Base-by-base conservation (phyloP, 805 yeast genomes). In the Starmerella ratchasimensis region DNA sequence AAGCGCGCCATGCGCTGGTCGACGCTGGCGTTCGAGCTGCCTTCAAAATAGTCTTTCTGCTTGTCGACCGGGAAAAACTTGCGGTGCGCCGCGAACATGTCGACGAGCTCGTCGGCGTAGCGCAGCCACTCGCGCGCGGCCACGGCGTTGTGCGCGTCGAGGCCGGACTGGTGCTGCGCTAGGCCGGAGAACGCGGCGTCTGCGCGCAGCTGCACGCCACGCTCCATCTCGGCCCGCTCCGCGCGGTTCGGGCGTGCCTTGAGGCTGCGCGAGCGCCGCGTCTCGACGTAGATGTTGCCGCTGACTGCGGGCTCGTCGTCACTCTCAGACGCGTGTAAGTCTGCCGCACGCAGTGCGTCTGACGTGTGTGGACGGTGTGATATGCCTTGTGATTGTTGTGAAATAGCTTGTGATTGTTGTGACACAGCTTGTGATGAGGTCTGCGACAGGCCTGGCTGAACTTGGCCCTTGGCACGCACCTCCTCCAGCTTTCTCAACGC, bases 51-150 rank as follows among this genome's bases (percentile, higher is more conserved):
- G 15, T 39, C 46, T 25, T 76, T 72, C 10, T 76, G 76, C 39
- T 77, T 69, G 50, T 82, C 93, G 34, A 74, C 68, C 1, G 86
- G 80, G 51, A 81, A 86, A 46, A 90, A 81, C 49, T 74, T 74
- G 44, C 76, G 68, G 10, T 81, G 83, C 38, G 76, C 71, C 19
- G 80, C 72, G 53, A 90, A 86, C 42, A 80, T 72, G 51, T 84
- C 93, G 29, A 88, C 73, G 35, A 90, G 65, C 47, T 80, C 93
- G 2, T 81, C 71, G 0, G 88, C 94, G 4, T 75, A 62, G 43
- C 82, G 81, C 46, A 81, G 68, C 97, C 97, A 90, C 2, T 81
- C 71, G 6, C 68, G 64, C 2, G 74, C 68, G 0, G 90, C 80
- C n/a, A 72, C 73, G 13, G 56, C 59, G 44, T 76, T 77, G 3